These are phyloP conservation scores for Ustilago shanxiensis DNA, from an alignment of 1,284 basidiomycete species.

Conservation along the genomic window DNA sequence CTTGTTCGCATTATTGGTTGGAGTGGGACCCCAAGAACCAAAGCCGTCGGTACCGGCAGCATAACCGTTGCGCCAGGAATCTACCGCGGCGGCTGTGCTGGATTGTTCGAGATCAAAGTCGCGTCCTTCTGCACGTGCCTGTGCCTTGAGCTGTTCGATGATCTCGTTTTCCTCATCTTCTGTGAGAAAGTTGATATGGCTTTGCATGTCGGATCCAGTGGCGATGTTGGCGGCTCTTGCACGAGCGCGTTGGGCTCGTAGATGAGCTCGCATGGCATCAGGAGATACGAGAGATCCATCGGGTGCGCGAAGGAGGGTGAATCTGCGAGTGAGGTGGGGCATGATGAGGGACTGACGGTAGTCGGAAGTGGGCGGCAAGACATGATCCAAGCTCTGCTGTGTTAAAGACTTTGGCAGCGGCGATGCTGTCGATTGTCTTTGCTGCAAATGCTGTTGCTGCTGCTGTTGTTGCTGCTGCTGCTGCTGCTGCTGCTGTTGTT, in stretches of 20 bases:
- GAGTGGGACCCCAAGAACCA: conserved; percentile 47
- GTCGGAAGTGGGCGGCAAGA: conserved; percentile 55
- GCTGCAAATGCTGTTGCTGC: not conserved
- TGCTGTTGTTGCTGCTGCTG: conserved; percentile 10
- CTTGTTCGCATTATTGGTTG: conserved; percentile 15
- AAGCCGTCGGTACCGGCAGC: conserved; percentile 60
- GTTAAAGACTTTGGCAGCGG: conserved; percentile 1
- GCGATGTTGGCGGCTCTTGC: conserved; percentile 54
- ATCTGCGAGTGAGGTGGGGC: conserved; percentile 64
- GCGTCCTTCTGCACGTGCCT: conserved; percentile 46
- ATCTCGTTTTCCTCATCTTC: conserved; percentile 67
- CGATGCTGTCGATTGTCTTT: not conserved
- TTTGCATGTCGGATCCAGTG: conserved; percentile 15
- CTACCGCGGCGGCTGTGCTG: conserved; percentile 8
- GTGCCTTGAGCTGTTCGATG: conserved; percentile 59
- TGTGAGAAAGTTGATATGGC: conserved; percentile 56
- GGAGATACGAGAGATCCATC: conserved; percentile 63
- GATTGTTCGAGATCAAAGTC: conserved; percentile 38
- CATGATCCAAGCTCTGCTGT: conserved; percentile 35
- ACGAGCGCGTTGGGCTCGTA: conserved; percentile 59
- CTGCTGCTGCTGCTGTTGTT: not conserved
- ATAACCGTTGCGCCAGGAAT: conserved; percentile 39
- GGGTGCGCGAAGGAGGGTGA: conserved; percentile 61
- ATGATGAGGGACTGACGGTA: conserved; percentile 64
- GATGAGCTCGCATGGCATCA: conserved; percentile 64